These are phyloP conservation scores for Bacidia gigantensis DNA, from an alignment of 495 filamentous ascomycete genomes.

Conservation along the genomic window DNA sequence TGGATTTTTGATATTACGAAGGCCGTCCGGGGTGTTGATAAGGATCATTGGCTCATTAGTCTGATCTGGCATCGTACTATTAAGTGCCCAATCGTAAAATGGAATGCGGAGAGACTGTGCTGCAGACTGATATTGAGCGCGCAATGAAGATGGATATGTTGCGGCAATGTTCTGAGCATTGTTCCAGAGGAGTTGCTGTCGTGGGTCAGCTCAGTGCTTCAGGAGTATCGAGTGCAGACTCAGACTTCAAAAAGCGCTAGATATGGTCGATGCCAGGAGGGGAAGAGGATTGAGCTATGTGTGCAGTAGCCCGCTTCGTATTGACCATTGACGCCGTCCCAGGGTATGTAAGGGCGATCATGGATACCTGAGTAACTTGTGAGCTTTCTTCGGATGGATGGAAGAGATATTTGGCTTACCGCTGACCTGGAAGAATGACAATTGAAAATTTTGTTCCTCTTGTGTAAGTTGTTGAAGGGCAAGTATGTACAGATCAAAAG, in stretches of 20 bases:
- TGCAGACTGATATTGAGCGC: constrained; percentile 25
- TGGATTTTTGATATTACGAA: constrained; percentile 23
- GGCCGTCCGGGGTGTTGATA: constrained; percentile 27
- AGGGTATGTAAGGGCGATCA: constrained; percentile 20
- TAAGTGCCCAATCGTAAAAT: constrained; percentile 45
- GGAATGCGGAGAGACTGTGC: constrained; percentile 36
- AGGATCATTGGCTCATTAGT: constrained; percentile 24
- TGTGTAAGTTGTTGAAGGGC: constrained; percentile 19
- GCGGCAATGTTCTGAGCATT: constrained; percentile 22
- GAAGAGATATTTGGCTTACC: constrained; percentile 5
- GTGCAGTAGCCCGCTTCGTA: constrained; percentile 16
- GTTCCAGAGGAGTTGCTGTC: constrained; percentile 20
- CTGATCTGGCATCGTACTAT: constrained; percentile 23
- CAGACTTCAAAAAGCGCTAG: constrained; percentile 34
- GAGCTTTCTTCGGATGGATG: neutral
- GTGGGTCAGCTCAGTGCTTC: neutral
- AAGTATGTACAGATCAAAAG: constrained; percentile 25
- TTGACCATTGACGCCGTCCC: constrained; percentile 20
- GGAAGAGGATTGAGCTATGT: constrained; percentile 18
- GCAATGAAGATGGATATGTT: constrained; percentile 16
- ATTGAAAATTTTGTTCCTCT: constrained; percentile 14
- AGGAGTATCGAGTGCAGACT: no score
- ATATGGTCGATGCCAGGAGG: constrained; percentile 35
- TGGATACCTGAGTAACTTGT: constrained; percentile 19
- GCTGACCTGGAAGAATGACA: constrained; percentile 21